Conservation (phyloP, 2,329 filamentous ascomycete genomes). For the Beauveria medogensis region DNA sequence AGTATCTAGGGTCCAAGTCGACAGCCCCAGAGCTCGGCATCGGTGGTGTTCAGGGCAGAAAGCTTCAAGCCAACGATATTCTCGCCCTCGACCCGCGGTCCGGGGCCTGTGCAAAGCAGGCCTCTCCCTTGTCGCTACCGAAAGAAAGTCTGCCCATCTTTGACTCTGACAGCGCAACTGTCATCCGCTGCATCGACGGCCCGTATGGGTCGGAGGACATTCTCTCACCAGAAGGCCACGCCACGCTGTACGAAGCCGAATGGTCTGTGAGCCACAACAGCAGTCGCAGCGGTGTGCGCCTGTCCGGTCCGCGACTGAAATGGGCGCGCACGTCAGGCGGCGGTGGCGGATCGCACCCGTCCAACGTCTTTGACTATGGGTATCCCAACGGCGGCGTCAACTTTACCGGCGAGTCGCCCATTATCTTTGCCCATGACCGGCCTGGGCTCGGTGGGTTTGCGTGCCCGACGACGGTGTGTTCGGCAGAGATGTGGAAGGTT, state of each 20-base stretch:
- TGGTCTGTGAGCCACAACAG: slow-evolving; percentile 57
- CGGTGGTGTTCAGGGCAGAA: slow-evolving; percentile 52
- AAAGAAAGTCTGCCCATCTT: slow-evolving; percentile 11
- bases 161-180: slow-evolving; percentile 2
- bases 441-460: slow-evolving; percentile 55
- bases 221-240: slow-evolving; percentile 37
- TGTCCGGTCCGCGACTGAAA: slow-evolving; percentile 49
- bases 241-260: slow-evolving; percentile 46
- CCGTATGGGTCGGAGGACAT: slow-evolving; percentile 25
- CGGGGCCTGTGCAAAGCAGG: not conserved
- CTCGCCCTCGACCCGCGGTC: slow-evolving; percentile 29
- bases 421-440: slow-evolving; percentile 49
- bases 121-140: slow-evolving; percentile 10
- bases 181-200: slow-evolving; percentile 19
- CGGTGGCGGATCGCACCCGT: slow-evolving; percentile 55
- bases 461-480: slow-evolving; percentile 45
- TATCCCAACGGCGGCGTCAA: slow-evolving; percentile 51
- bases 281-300: slow-evolving; percentile 50
- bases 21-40: slow-evolving; percentile 50
- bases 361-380: slow-evolving; percentile 50
- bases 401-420: slow-evolving; percentile 53
- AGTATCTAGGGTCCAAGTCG: slow-evolving; percentile 51
- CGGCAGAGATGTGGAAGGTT: slow-evolving; percentile 52
- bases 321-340: slow-evolving; percentile 55
- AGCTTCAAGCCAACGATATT: slow-evolving; percentile 45